phyloP scores from a whole-genome alignment of 2,329 filamentous ascomycete species.

The Neobulgaria alba region DNA sequence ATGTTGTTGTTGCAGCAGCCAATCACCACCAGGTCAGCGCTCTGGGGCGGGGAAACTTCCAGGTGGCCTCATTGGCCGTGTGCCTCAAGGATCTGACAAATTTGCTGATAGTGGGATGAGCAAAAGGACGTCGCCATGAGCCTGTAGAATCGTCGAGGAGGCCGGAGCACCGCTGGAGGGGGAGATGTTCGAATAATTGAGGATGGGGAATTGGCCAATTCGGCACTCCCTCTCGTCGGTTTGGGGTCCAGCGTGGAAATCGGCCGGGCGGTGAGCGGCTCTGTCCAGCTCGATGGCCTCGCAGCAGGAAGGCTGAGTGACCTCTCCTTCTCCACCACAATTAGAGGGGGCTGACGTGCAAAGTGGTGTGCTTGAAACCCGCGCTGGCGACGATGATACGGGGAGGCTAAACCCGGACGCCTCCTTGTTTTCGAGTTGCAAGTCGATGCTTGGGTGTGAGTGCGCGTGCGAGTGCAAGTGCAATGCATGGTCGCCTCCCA shows the following conservation, averaged over 20 bases:
- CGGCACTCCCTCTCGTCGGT: too few relatives aligned
- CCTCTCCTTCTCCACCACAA: slow-evolving; percentile 9
- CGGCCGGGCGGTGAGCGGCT: neutral
- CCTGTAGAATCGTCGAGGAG: neutral
- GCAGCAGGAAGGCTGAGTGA: slow-evolving; percentile 11
- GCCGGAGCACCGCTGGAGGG: neutral
- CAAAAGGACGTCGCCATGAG: slow-evolving; percentile 1
- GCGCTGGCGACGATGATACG: slow-evolving; percentile 15
- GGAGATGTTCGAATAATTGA: neutral
- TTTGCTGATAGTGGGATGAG: slow-evolving; percentile 9
- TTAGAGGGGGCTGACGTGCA: slow-evolving; percentile 14
- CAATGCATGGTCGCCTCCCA: slow-evolving; percentile 1
- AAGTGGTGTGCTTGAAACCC: slow-evolving; percentile 20
- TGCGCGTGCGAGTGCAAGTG: too few relatives aligned
- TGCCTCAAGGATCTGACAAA: slow-evolving; percentile 16
- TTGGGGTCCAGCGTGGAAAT: neutral
- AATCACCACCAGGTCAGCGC: slow-evolving; percentile 15
- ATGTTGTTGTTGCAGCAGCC: slow-evolving; percentile 13
- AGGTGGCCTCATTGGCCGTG: slow-evolving; percentile 17
- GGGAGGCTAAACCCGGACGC: neutral
- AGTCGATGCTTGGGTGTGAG: too few relatives aligned
- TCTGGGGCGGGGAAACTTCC: slow-evolving; percentile 17
- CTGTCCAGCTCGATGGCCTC: neutral
- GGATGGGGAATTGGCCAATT: neutral
- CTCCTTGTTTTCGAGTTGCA: slow-evolving; percentile 6